Base-by-base conservation (phyloP, 1,139 yeast species). In the Debaryomyces sp. region DNA sequence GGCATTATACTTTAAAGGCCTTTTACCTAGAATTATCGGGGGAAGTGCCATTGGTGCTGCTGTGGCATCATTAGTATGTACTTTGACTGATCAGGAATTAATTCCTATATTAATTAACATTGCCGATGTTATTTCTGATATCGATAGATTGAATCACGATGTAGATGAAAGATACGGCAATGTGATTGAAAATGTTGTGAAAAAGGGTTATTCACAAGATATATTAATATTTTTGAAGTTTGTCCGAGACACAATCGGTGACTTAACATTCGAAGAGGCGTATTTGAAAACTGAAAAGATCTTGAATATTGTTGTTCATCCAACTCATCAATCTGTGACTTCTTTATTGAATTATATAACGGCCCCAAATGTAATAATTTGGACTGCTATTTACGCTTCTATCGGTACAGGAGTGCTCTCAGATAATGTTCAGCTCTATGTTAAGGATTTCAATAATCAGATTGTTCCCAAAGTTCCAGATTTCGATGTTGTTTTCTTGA, bases 11-110 rank as follows among this genome's bases (percentile, higher is more conserved):
- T 78, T 80, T 55, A 84, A 87, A 53, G 86, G 90, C 0, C 69
- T 92, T 34, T 71, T 92, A 45, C 99, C 99, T 0, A 70, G 87
- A 44, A 88, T 94, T 4, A 82, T 94, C 33, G 89, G 95, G n/a
- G 98, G 98, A 0, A 87, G 94, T 52, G 95, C 97, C 0, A 90
- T 90, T 49, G 98, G 98, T 1, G 96, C 98, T 0, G 87, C 94
- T 1, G 94, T 91, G 22, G 98, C 96, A 0, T 84, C 96, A 0
- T 70, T 90, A 42, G 89, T 88, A 1, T 89, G 97, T 59, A 81
- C 90, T 6, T 71, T 87, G 48, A 70, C 75, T 2, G 82, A 84
- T 54, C 71, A 77, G 23, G 87, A 86, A 54, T 71, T 82, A 40
- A 70, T 71, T n/a, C 82, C 75, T 32, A 77, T 73, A 44, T 77